phyloP scores from a whole-genome alignment of 768 basidiomycete genomes.

The Tubosaeta brunneosetosa region DNA sequence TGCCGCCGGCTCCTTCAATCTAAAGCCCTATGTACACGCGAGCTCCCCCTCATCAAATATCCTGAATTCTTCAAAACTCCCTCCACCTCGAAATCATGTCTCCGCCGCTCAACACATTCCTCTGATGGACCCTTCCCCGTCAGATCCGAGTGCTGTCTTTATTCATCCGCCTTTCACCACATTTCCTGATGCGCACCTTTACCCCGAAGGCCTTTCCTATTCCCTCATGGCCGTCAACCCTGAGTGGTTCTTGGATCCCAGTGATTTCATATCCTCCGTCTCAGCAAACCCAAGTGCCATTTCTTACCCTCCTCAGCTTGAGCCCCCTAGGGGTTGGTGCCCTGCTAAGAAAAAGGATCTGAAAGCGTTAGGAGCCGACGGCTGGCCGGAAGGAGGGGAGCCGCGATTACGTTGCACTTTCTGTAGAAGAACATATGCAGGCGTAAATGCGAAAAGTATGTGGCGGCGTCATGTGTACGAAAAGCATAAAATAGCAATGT shows the following conservation, averaged over 20 bases:
- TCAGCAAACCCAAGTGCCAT: constrained; percentile 51
- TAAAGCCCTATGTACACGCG: constrained; percentile 55
- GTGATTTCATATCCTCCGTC: constrained; percentile 52
- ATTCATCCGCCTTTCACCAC: constrained; percentile 68
- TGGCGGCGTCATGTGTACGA: constrained; percentile 87
- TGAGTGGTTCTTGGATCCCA: constrained; percentile 73
- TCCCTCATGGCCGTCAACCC: constrained; percentile 67
- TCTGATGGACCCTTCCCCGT: constrained; percentile 62
- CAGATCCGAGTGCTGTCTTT: constrained; percentile 64
- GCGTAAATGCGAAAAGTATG: constrained; percentile 89
- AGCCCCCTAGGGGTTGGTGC: constrained; percentile 84
- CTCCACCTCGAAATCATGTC: constrained; percentile 27
- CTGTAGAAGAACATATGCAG: constrained; percentile 77
- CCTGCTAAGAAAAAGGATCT: constrained; percentile 80
- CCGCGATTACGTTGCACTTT: constrained; percentile 80
- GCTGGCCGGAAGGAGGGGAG: constrained; percentile 79
- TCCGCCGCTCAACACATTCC: constrained; percentile 43
- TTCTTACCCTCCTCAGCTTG: constrained; percentile 69
- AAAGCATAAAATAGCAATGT: constrained; percentile 88
- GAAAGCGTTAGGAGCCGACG: constrained; percentile 61
- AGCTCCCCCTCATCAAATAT: constrained; percentile 15
- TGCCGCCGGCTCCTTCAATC: constrained; percentile 60
- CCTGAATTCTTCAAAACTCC: constrained; percentile 23
- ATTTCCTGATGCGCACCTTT: constrained; percentile 58
- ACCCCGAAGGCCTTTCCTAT: constrained; percentile 68